phyloP scores from a whole-genome alignment of 1,284 basidiomycete genomes.

The Trichosporon inkin region DNA sequence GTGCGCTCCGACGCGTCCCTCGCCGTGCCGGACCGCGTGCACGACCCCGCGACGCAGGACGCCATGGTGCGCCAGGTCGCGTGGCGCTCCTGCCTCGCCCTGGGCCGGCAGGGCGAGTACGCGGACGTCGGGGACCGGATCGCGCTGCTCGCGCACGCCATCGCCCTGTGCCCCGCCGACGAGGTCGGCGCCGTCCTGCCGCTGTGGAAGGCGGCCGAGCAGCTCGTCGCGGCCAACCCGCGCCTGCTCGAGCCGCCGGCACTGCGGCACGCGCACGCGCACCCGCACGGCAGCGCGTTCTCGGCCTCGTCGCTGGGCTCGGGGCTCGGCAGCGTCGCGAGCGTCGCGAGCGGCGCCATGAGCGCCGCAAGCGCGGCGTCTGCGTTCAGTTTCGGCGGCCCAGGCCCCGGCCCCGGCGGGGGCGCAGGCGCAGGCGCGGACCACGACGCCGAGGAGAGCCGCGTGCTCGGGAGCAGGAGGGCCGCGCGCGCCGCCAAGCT shows the following conservation, averaged over 20 bases:
- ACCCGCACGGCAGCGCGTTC: slow-evolving; percentile 1
- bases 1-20: background rate
- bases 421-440: too few relatives aligned
- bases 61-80: slow-evolving; percentile 55
- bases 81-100: slow-evolving; percentile 38
- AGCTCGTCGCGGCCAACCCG: slow-evolving; percentile 14
- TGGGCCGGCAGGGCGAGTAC: slow-evolving; percentile 74
- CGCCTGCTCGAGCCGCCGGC: slow-evolving; percentile 4
- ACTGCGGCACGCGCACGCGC: background rate
- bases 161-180: slow-evolving; percentile 81
- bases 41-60: slow-evolving; percentile 4
- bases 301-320: background rate
- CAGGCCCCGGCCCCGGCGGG: background rate
- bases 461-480: slow-evolving; percentile 43
- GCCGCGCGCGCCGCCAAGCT: slow-evolving; percentile 45
- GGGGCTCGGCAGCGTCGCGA: background rate
- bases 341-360: background rate
- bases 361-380: background rate
- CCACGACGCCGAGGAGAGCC: slow-evolving; percentile 24
- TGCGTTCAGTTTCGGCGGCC: background rate
- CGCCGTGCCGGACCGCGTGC: background rate
- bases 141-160: slow-evolving; percentile 68
- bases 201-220: slow-evolving; percentile 61
- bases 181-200: slow-evolving; percentile 66
- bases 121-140: slow-evolving; percentile 64